Percentiles rank a stretch among this genome's conserved stretches.
phyloP scores from a whole-genome alignment of 257 asterid species.

The Solanum pimpinellifolium region DNA sequence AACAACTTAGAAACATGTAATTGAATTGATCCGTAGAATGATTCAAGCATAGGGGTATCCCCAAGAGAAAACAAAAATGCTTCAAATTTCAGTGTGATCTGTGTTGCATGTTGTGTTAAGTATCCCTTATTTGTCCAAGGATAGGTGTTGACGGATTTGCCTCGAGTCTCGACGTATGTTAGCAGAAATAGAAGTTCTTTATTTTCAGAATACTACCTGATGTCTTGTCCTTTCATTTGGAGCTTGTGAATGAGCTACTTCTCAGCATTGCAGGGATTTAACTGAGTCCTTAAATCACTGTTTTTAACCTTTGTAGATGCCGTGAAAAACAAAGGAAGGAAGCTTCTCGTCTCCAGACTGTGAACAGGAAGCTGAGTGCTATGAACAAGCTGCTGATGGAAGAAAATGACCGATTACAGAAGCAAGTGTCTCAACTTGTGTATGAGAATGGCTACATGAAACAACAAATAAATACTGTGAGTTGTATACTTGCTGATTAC shows the following conservation, averaged over 20 bases:
- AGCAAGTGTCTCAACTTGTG: slow-evolving; percentile 81
- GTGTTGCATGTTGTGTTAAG: neutral
- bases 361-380: slow-evolving; percentile 76
- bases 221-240: neutral
- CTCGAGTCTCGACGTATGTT: neutral
- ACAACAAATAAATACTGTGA: slow-evolving; percentile 63
- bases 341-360: slow-evolving; percentile 73
- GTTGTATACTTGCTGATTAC: neutral
- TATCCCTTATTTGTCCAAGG: neutral
- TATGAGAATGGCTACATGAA: slow-evolving; percentile 87
- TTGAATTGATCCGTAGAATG: neutral
- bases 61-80: neutral
- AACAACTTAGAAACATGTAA: neutral
- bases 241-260: neutral
- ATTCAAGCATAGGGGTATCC: neutral
- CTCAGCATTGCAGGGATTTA: neutral
- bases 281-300: neutral
- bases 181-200: neutral
- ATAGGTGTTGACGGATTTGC: neutral
- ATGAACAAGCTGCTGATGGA: slow-evolving; percentile 94
- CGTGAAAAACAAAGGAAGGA: slow-evolving; percentile 94
- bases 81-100: neutral
- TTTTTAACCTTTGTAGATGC: slow-evolving; percentile 32
- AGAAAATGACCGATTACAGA: slow-evolving; percentile 92
- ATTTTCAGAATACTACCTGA: neutral